A percentile compares a stretch with the other conserved stretches of the same genome.
Conservation (phyloP, 2,329 filamentous ascomycete species). For the Colletotrichum sp. region DNA sequence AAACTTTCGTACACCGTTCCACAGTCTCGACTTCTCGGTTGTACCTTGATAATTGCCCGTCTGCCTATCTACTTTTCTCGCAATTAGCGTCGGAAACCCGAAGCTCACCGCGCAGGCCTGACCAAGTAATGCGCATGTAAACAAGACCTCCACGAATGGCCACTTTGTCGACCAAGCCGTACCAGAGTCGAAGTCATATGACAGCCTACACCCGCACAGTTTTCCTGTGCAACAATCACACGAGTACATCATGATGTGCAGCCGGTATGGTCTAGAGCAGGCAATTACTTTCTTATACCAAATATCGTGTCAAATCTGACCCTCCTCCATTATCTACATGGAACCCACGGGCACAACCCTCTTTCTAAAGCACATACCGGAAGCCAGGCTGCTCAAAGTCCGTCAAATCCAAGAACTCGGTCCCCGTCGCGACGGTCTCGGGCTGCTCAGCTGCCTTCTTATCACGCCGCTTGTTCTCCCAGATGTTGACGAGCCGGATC, state of each 20-base stretch:
- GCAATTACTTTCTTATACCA: not conserved
- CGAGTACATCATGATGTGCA: not conserved
- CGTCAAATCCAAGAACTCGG: conserved; percentile 27
- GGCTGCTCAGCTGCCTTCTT: conserved; percentile 25
- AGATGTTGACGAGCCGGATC: conserved; percentile 25
- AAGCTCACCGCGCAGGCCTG: not conserved
- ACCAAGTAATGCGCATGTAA: not conserved
- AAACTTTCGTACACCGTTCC: not conserved
- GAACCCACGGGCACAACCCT: not conserved
- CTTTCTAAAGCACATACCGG: conserved; percentile 24
- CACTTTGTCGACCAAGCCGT: not conserved
- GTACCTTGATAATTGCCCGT: not conserved
- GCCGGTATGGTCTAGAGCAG: not conserved
- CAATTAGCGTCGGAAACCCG: not conserved
- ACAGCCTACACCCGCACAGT: not conserved
- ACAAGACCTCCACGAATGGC: not conserved
- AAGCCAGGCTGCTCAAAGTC: conserved; percentile 27
- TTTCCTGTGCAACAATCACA: not conserved
- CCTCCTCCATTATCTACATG: not conserved
- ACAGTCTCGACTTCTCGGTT: not conserved
- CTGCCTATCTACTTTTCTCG: not conserved
- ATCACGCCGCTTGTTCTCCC: conserved; percentile 29
- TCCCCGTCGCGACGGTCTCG: conserved; percentile 2
- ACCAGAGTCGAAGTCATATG: not conserved
- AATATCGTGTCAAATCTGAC: not conserved